These are phyloP conservation scores for Irineochytrium annulatum DNA, from an alignment of 192 early-diverging fungal genomes.

Conservation along the genomic window DNA sequence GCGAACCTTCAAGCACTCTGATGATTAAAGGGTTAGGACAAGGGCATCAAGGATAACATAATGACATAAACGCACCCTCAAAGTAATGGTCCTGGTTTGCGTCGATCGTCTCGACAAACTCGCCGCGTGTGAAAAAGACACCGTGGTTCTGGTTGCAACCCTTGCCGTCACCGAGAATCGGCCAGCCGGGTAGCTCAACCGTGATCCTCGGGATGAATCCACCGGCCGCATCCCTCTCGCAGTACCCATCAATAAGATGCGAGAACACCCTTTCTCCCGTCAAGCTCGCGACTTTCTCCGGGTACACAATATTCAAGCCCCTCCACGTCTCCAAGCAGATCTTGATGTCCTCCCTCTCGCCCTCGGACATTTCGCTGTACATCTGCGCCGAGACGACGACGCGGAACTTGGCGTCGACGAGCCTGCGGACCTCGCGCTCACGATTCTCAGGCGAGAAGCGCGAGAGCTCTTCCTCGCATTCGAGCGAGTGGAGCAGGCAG, in stretches of 20 bases:
- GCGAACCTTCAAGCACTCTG: slow-evolving; percentile 67
- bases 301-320: slow-evolving; percentile 7
- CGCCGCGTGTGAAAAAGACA: slow-evolving; percentile 79
- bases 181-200: slow-evolving; percentile 22
- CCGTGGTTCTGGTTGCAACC: slow-evolving; percentile 86
- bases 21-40: not conserved
- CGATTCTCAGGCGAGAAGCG: slow-evolving; percentile 2
- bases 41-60: not conserved
- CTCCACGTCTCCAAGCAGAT: not conserved
- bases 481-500: slow-evolving; percentile 40
- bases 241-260: slow-evolving; percentile 73
- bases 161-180: slow-evolving; percentile 89
- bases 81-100: slow-evolving; percentile 92
- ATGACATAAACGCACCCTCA: slow-evolving; percentile 35
- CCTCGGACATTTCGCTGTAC: slow-evolving; percentile 65
- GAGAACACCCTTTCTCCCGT: slow-evolving; percentile 52
- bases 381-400: slow-evolving; percentile 83
- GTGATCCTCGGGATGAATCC: slow-evolving; percentile 58
- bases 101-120: slow-evolving; percentile 81
- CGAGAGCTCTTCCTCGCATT: not conserved
- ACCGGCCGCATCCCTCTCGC: slow-evolving; percentile 63
- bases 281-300: not conserved
- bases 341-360: slow-evolving; percentile 3
- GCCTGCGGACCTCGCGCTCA: not conserved
- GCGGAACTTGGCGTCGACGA: slow-evolving; percentile 70